phyloP scores from a whole-genome alignment of 805 yeast genomes.

The Metschnikowia continentalis region DNA sequence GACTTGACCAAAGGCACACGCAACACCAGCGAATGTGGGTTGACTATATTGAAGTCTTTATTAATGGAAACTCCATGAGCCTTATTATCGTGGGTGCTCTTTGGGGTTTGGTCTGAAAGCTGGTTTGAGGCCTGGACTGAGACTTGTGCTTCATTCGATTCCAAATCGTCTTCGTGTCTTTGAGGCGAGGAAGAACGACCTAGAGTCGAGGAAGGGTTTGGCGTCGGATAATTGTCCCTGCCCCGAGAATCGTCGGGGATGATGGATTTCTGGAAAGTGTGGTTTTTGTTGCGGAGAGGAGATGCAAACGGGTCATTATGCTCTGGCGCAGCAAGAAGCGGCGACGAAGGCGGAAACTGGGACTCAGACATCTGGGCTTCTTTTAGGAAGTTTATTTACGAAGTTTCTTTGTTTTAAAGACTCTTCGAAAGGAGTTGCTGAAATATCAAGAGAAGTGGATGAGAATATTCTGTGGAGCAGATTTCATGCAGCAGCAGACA shows the following conservation, averaged over 20 bases:
- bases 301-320: constrained; percentile 13
- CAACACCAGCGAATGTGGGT: constrained; percentile 29
- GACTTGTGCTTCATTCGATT: neutral
- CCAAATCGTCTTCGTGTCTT: constrained; percentile 10
- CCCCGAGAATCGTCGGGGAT: constrained; percentile 11
- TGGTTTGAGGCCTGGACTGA: too few relatives aligned
- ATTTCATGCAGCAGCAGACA: neutral
- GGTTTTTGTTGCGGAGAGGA: constrained; percentile 3
- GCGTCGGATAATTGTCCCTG: constrained; percentile 55
- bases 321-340: constrained; percentile 32
- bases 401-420: neutral
- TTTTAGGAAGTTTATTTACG: too few relatives aligned
- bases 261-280: neutral
- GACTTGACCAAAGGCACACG: constrained; percentile 42
- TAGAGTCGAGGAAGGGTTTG: constrained; percentile 57
- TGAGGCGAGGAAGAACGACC: constrained; percentile 42
- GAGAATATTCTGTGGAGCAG: neutral
- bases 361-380: constrained; percentile 15
- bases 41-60: constrained; percentile 32
- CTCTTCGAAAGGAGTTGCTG: too few relatives aligned
- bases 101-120: too few relatives aligned
- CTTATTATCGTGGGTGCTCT: too few relatives aligned
- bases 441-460: neutral
- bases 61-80: constrained; percentile 19
- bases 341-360: constrained; percentile 54